Evolutionary conservation across 306 rosid genomes (phyloP).

Genomic region (Coriaria nepalensis): DNA sequence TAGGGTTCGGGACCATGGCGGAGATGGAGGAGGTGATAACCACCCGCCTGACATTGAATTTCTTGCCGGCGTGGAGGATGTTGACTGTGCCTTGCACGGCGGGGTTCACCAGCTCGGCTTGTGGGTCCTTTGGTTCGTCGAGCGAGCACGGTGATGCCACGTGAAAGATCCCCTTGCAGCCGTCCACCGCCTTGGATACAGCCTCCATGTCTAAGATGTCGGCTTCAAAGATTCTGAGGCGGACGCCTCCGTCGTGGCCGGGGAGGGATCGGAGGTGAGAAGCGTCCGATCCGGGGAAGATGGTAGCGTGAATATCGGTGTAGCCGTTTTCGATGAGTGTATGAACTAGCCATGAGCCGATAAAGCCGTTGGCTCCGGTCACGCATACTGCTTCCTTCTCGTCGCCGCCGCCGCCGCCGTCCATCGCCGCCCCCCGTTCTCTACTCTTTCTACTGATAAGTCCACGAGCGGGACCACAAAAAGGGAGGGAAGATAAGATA

Average conservation of each 20-base stretch:
- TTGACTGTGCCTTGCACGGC: slow-evolving; percentile 74
- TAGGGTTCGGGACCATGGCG: slow-evolving; percentile 68
- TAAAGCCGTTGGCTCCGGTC: slow-evolving; percentile 86
- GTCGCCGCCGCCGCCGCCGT: neutral
- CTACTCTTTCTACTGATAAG: too few relatives aligned
- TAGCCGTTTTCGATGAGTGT: slow-evolving; percentile 47
- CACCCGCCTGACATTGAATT: slow-evolving; percentile 41
- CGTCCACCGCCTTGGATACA: slow-evolving; percentile 30
- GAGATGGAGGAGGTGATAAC: slow-evolving; percentile 83
- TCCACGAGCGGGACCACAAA: too few relatives aligned
- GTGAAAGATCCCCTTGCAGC: slow-evolving; percentile 71
- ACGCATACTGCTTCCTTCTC: slow-evolving; percentile 40
- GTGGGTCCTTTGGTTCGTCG: slow-evolving; percentile 56
- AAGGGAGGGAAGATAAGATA: too few relatives aligned
- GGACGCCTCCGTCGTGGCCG: slow-evolving; percentile 11
- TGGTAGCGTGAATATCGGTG: slow-evolving; percentile 47
- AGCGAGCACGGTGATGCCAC: slow-evolving; percentile 84
- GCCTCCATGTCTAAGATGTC: slow-evolving; percentile 43
- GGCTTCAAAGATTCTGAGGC: slow-evolving; percentile 33
- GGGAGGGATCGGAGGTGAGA: slow-evolving; percentile 46
- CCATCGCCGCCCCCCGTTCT: too few relatives aligned
- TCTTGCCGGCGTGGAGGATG: slow-evolving; percentile 46
- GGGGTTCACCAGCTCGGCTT: slow-evolving; percentile 41
- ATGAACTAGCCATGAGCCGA: slow-evolving; percentile 61
- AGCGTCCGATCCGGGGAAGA: slow-evolving; percentile 50